Evolutionary conservation across 805 yeast species (phyloP).

Genomic region (Kregervanrija fluxuum): DNA sequence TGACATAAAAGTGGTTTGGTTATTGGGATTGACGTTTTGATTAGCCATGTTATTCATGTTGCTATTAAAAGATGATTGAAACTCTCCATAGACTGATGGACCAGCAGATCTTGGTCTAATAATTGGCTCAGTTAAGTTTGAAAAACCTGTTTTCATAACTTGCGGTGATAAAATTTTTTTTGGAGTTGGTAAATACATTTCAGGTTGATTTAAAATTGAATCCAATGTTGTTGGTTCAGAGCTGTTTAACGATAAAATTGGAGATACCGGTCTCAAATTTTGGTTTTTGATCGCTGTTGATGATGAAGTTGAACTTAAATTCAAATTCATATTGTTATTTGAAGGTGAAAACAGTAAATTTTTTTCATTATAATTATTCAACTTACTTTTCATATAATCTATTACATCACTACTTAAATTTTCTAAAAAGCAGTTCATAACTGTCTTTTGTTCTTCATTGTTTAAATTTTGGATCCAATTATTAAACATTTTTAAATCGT

Average conservation of each 20-base stretch:
- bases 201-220: conserved; percentile 28
- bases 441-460: conserved; percentile 39
- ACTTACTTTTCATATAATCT: conserved; percentile 35
- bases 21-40: conserved; percentile 1
- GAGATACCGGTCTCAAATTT: conserved; percentile 26
- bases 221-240: conserved; percentile 32
- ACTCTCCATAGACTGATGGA: conserved; percentile 18
- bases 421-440: conserved; percentile 41
- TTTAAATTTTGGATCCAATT: conserved; percentile 40
- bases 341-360: too few species aligned
- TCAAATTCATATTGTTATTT: conserved; percentile 1
- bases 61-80: conserved; percentile 1
- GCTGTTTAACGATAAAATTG: conserved; percentile 21
- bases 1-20: background rate
- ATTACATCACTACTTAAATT: conserved; percentile 39
- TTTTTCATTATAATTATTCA: too few species aligned
- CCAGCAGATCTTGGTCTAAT: conserved; percentile 42
- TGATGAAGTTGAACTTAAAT: conserved; percentile 11
- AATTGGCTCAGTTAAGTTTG: conserved; percentile 12
- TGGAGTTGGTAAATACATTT: conserved; percentile 6
- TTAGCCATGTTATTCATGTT: background rate
- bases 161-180: conserved; percentile 7
- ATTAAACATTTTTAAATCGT: conserved; percentile 38
- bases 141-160: conserved; percentile 3
- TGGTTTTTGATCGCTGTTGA: conserved; percentile 1